Evolutionary conservation across 768 basidiomycete species (phyloP).

Genomic region (Jaapia argillacea): DNA sequence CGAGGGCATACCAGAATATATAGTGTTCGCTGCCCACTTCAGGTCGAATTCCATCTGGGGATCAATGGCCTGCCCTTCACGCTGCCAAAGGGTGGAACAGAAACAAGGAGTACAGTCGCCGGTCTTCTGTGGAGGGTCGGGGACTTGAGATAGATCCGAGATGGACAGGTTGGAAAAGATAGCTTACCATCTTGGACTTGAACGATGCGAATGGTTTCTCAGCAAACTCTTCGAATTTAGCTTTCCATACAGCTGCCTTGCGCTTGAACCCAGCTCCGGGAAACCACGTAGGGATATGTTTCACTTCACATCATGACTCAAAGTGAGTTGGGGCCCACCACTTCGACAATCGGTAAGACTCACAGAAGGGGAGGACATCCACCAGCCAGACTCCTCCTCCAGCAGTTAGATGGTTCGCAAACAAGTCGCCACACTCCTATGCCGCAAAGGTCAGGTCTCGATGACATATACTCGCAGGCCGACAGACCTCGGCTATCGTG

Average conservation of each 20-base stretch:
- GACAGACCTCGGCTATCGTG: slow-evolving; percentile 22
- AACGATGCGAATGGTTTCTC: slow-evolving; percentile 53
- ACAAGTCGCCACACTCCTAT: slow-evolving; percentile 22
- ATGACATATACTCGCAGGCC: neutral
- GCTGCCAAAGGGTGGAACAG: neutral
- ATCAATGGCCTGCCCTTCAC: neutral
- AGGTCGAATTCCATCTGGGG: neutral
- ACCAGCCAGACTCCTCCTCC: slow-evolving; percentile 20
- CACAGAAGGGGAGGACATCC: slow-evolving; percentile 1
- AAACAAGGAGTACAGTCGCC: no score
- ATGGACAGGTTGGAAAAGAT: slow-evolving; percentile 4
- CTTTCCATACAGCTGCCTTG: slow-evolving; percentile 53
- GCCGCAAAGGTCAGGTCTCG: neutral
- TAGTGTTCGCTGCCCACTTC: neutral
- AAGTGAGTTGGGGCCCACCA: slow-evolving; percentile 16
- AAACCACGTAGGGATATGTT: slow-evolving; percentile 51
- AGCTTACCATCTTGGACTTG: slow-evolving; percentile 44
- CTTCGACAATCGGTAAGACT: slow-evolving; percentile 33
- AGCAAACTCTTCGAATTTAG: slow-evolving; percentile 52
- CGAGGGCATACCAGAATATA: neutral
- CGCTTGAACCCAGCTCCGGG: slow-evolving; percentile 60
- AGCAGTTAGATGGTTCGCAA: slow-evolving; percentile 13
- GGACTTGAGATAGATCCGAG: no score
- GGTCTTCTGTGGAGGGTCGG: no score
- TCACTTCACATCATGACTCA: slow-evolving; percentile 27